These are phyloP conservation scores for Erythrobasidium yunnanense DNA, from an alignment of 768 basidiomycete species.

Conservation along the genomic window DNA sequence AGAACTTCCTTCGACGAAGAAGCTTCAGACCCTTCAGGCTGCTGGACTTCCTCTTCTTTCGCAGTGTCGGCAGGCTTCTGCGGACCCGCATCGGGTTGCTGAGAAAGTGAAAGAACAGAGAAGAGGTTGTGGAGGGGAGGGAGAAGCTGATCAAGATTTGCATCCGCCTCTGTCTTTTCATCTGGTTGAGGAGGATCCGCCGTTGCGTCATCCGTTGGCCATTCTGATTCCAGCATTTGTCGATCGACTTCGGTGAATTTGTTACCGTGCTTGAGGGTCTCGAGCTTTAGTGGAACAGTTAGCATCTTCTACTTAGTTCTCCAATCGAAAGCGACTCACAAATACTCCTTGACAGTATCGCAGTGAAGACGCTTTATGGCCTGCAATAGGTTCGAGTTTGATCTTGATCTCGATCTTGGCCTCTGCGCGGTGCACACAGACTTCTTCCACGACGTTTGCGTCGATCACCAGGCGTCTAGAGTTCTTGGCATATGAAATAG, in stretches of 20 bases:
- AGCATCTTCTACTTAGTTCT: too few species aligned
- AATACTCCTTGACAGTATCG: conserved; percentile 56
- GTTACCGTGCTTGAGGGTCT: too few species aligned
- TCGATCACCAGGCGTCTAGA: conserved; percentile 76
- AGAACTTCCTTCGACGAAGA: too few species aligned
- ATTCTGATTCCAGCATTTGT: not conserved
- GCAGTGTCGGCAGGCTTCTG: conserved; percentile 28
- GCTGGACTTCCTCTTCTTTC: not conserved
- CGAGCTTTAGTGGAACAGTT: too few species aligned
- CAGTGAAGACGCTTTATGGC: conserved; percentile 18
- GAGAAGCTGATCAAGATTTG: not conserved
- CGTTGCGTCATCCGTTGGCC: not conserved
- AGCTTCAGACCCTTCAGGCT: too few species aligned
- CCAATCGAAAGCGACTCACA: conserved; percentile 47
- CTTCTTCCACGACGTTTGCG: conserved; percentile 68
- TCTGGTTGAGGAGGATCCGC: not conserved
- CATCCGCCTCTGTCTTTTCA: not conserved
- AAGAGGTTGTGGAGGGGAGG: conserved; percentile 29
- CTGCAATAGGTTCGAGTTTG: conserved; percentile 18
- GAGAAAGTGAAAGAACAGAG: not conserved
- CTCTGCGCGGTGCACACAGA: conserved; percentile 68
- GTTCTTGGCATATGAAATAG: conserved; percentile 86
- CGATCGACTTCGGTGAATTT: too few species aligned
- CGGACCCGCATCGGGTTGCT: conserved; percentile 20
- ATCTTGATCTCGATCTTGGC: conserved; percentile 70